Base-by-base conservation (phyloP, 2,329 filamentous ascomycete species). In the Nectriaceae sp. region DNA sequence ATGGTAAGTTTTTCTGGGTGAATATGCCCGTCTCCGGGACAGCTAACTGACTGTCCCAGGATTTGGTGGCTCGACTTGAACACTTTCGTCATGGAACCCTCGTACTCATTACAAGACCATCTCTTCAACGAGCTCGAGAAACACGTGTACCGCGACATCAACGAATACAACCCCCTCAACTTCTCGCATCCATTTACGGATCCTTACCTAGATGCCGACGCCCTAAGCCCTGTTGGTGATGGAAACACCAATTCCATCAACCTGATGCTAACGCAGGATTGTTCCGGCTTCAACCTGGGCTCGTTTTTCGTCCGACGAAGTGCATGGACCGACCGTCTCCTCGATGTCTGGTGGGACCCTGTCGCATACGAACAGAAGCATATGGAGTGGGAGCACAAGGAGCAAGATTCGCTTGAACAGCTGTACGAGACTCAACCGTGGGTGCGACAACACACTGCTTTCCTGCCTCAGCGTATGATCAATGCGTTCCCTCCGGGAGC, bases 61-160 rank as follows among this genome's bases (percentile, higher is more conserved):
- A 94, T 99, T 64, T 99, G 94, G 94, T 99, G 94, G 93, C 79
- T 99, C 49, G 94, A 99, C 69, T 82, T 97, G 33, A 96, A 96
- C 73, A 99, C 94, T 3, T 95, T 93, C 72, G 87, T 99, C 69
- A 99, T 99, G 94, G 94, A 99, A 67, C 90, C 91, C 3, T 86
- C 84, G 18, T 90, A 91, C 70, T 96, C 93, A 10, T 79, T 99
- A 18, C 92, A 97, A 67, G 78, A 80, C 37, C 93, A 99, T 70
- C 83, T 99, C 61, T 97, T 99, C 78, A 84, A 92, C 69, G 72
- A 89, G 52, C 80, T 99, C 40, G 76, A 79, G 43, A 76, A 82
- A 40, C 80, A 87, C 59, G 85, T 89, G 15, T 97, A 97, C 73
- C 90, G 94, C 64, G 93, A 99, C 67, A 97, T 99, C 74, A 97